phyloP scores from a whole-genome alignment of 495 filamentous ascomycete species.

The Eremomyces bilateralis region DNA sequence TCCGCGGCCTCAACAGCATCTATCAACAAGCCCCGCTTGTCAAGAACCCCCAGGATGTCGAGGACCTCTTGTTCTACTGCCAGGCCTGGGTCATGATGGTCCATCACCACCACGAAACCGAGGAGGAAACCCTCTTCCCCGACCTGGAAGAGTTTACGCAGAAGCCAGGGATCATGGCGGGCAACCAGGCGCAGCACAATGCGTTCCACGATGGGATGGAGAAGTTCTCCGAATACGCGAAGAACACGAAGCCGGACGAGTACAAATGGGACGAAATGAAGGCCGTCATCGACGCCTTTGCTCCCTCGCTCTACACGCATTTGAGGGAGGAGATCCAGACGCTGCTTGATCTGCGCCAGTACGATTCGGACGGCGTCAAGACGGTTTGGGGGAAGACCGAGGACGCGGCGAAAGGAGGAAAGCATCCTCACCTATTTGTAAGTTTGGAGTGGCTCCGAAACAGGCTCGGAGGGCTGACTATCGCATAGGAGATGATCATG shows the following conservation, averaged over 20 bases:
- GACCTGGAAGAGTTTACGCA: slow-evolving; percentile 2
- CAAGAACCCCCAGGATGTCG: background rate
- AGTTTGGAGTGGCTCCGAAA: background rate
- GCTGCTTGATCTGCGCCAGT: background rate
- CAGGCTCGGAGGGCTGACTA: background rate
- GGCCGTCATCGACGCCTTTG: slow-evolving; percentile 2
- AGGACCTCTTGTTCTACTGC: slow-evolving; percentile 5
- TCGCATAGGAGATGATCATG: background rate
- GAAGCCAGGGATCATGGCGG: slow-evolving; percentile 1
- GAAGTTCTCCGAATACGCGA: slow-evolving; percentile 1
- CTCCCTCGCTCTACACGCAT: slow-evolving; percentile 1
- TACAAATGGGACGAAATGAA: background rate
- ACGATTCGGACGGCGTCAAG: background rate
- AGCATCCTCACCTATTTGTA: slow-evolving; percentile 1
- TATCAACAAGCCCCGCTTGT: slow-evolving; percentile 7
- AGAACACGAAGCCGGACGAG: background rate
- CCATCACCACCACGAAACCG: slow-evolving; percentile 6
- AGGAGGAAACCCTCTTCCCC: slow-evolving; percentile 7
- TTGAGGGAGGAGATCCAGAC: slow-evolving; percentile 2
- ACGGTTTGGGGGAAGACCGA: slow-evolving; percentile 1
- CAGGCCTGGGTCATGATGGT: slow-evolving; percentile 2
- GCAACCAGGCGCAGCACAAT: slow-evolving; percentile 5
- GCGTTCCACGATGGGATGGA: slow-evolving; percentile 3
- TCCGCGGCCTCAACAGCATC: slow-evolving; percentile 8
- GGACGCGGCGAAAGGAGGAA: background rate